These are phyloP conservation scores for Nicotiana sylvestris DNA, from an alignment of 257 asterid genomes.

Conservation along the genomic window DNA sequence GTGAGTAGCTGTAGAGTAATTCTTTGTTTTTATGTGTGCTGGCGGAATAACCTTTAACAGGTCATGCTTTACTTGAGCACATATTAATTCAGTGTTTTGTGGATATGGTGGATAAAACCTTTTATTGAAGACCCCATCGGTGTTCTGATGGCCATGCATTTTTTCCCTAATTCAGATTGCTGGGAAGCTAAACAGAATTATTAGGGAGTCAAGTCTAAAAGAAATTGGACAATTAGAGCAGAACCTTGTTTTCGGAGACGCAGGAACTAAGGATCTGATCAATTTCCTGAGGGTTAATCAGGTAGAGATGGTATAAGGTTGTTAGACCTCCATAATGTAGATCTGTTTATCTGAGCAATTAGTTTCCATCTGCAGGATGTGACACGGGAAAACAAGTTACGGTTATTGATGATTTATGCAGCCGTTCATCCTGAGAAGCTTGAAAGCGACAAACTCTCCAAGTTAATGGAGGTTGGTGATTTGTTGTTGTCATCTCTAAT, in stretches of 20 bases:
- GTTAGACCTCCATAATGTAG: not conserved
- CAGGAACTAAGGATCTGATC: conserved; percentile 85
- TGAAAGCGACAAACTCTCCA: conserved; percentile 79
- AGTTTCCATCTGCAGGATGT: conserved; percentile 58
- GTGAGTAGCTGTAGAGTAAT: not conserved
- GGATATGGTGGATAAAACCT: not conserved
- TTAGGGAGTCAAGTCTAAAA: conserved; percentile 75
- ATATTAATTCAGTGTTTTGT: not conserved
- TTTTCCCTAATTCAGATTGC: conserved; percentile 61
- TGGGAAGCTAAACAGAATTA: conserved; percentile 72
- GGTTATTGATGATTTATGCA: conserved; percentile 95
- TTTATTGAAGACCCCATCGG: not conserved
- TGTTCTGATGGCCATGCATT: conserved; percentile 16
- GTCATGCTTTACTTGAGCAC: not conserved
- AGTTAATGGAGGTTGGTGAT: conserved; percentile 76
- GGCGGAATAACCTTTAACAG: not conserved
- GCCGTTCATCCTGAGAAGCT: conserved; percentile 90
- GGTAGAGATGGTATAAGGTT: conserved; percentile 35
- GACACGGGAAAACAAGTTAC: conserved; percentile 81
- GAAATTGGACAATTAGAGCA: conserved; percentile 97
- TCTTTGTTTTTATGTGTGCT: not conserved
- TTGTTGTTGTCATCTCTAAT: not conserved
- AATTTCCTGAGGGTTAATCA: conserved; percentile 75
- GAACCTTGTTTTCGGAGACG: conserved; percentile 97
- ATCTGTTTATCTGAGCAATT: conserved; percentile 8